A percentile compares a stretch with the other conserved stretches of the same genome.
These are phyloP conservation scores for Phytophthora brassicae DNA, from an alignment of 352 stramenopile species.

Conservation along the genomic window DNA sequence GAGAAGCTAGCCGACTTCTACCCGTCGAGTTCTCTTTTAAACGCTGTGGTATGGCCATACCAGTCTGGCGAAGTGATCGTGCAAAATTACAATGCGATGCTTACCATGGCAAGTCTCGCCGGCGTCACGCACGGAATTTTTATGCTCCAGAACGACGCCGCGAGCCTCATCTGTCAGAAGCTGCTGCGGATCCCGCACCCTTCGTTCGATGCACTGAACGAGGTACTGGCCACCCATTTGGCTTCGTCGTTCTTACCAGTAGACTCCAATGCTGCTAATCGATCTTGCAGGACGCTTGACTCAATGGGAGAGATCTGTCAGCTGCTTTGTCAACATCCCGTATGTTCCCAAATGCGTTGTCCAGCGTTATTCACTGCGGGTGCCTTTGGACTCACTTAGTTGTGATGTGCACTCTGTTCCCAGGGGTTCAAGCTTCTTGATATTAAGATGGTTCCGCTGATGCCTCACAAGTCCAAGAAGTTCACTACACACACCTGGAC, in stretches of 20 bases:
- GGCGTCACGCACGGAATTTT: conserved; percentile 60
- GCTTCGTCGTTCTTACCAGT: conserved; percentile 53
- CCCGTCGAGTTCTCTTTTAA: conserved; percentile 54
- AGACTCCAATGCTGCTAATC: background rate
- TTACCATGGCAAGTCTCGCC: conserved; percentile 82
- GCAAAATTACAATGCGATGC: conserved; percentile 90
- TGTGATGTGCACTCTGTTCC: background rate
- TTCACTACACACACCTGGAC: conserved; percentile 77
- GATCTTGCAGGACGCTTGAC: conserved; percentile 17
- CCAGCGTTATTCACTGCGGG: background rate
- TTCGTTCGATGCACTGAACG: conserved; percentile 65
- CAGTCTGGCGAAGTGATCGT: conserved; percentile 84
- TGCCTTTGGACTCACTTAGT: background rate
- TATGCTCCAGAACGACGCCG: conserved; percentile 73
- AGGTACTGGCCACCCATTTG: conserved; percentile 62
- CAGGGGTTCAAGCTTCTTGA: conserved; percentile 76
- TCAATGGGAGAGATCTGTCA: conserved; percentile 44
- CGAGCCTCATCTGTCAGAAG: conserved; percentile 54
- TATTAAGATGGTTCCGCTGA: conserved; percentile 68
- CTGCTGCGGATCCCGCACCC: conserved; percentile 57
- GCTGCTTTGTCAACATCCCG: conserved; percentile 59
- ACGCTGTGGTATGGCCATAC: conserved; percentile 86
- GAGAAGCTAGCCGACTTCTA: conserved; percentile 71
- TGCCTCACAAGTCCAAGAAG: conserved; percentile 65
- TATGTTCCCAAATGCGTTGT: conserved; percentile 21